Evolutionary conservation across 1,139 yeast genomes (phyloP).

Genomic region (Debaryomyces nepalensis): DNA sequence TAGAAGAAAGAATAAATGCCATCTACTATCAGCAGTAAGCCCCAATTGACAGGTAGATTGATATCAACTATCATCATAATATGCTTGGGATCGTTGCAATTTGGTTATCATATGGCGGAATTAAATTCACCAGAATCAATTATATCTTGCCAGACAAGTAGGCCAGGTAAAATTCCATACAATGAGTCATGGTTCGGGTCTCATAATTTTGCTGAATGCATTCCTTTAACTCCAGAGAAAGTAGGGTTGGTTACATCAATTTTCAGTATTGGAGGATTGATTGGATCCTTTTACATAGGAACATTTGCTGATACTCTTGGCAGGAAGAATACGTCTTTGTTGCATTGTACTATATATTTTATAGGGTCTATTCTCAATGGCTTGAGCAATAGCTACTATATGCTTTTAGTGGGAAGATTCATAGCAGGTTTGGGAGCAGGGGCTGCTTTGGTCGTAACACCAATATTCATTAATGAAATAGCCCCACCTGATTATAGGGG

Average conservation of each 20-base stretch:
- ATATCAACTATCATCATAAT: conserved; percentile 38
- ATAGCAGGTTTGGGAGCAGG: conserved; percentile 89
- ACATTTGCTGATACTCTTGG: conserved; percentile 71
- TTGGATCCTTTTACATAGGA: conserved; percentile 79
- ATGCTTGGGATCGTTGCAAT: conserved; percentile 52
- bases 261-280: conserved; percentile 83
- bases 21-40: not conserved
- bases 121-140: conserved; percentile 51
- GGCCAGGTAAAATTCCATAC: conserved; percentile 39
- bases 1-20: conserved; percentile 3
- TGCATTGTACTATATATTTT: conserved; percentile 60
- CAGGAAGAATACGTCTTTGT: conserved; percentile 58
- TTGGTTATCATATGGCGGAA: conserved; percentile 57
- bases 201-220: conserved; percentile 49
- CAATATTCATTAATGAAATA: conserved; percentile 79
- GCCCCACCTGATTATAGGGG: conserved; percentile 75
- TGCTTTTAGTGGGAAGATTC: conserved; percentile 70
- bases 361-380: conserved; percentile 74
- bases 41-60: conserved; percentile 30
- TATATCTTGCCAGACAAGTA: conserved; percentile 38
- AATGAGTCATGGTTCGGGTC: conserved; percentile 43
- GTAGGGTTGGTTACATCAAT: conserved; percentile 83
- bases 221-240: conserved; percentile 64
- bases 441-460: conserved; percentile 79
- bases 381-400: conserved; percentile 45